Evolutionary conservation across 176 grass and related monocot genomes (phyloP).

Genomic region (Cocos nucifera): DNA sequence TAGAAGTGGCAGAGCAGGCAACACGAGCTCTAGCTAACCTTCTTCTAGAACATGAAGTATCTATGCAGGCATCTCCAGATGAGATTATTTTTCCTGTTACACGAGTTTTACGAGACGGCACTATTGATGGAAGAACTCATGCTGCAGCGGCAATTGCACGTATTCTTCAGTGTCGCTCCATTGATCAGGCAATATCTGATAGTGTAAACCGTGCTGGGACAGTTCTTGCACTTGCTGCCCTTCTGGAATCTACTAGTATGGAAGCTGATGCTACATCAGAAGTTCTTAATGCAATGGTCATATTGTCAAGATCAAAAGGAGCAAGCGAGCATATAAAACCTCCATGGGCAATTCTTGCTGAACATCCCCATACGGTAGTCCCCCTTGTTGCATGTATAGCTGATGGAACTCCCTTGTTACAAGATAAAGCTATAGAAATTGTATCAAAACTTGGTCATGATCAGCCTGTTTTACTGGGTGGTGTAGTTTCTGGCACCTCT

Average conservation of each 20-base stretch:
- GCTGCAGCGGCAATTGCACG: slow-evolving; percentile 83
- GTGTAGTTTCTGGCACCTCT: slow-evolving; percentile 66
- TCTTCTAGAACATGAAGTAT: slow-evolving; percentile 82
- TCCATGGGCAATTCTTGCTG: slow-evolving; percentile 83
- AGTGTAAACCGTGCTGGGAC: slow-evolving; percentile 70
- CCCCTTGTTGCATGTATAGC: slow-evolving; percentile 83
- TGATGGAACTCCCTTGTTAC: slow-evolving; percentile 67
- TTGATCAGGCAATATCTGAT: slow-evolving; percentile 66
- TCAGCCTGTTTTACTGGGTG: slow-evolving; percentile 75
- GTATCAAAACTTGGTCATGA: slow-evolving; percentile 70
- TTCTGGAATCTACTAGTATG: slow-evolving; percentile 69
- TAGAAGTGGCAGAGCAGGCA: slow-evolving; percentile 87
- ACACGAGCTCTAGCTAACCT: slow-evolving; percentile 89
- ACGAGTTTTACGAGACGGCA: slow-evolving; percentile 69
- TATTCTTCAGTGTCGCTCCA: slow-evolving; percentile 50
- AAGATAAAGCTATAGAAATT: slow-evolving; percentile 98
- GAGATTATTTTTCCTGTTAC: slow-evolving; percentile 75
- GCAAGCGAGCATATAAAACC: slow-evolving; percentile 63
- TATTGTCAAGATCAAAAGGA: slow-evolving; percentile 78
- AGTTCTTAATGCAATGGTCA: slow-evolving; percentile 88
- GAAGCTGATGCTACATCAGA: slow-evolving; percentile 75
- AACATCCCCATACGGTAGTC: slow-evolving; percentile 79
- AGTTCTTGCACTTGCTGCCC: slow-evolving; percentile 70
- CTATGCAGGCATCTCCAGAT: slow-evolving; percentile 56
- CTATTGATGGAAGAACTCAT: slow-evolving; percentile 91